Base-by-base conservation (phyloP, 2,329 filamentous ascomycete genomes). In the Penicillium digitatum region DNA sequence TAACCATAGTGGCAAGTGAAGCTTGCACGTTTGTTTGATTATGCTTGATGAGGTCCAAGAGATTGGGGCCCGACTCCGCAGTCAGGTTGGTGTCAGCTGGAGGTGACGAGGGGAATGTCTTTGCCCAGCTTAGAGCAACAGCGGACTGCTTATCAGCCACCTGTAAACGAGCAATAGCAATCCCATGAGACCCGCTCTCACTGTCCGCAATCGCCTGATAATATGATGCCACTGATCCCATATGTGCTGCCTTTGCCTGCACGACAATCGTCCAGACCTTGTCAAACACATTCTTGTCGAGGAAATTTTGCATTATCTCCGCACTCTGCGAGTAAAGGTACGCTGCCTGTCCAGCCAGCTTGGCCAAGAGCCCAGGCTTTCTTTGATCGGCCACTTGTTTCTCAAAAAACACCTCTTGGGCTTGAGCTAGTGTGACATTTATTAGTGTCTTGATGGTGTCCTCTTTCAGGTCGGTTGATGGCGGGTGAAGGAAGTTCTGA, bases 401-500 rank as follows among this genome's bases (percentile, higher is more conserved):
- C 76, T 99, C 95, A 29, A 99, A 79, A 65, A 99, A 99, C 3
- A 97, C 90, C 72, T 99, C 94, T 72, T 99, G 95, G 4, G 89
- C 93, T 74, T 99, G 94, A 1, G 93, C 95, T 52, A 99, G 83
- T 82, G 90, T 97, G 56, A 99, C 85, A 48, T 87, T 84, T 69
- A 99, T 97, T 62, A 99, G 76, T 0, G 90, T 91, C 77, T 96
- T 96, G 67, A 99, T 90, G 0, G 94, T 99, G 48, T 99, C 93
- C 57, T 94, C 81, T 72, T 92, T 97, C 45, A 99, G 77, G 69
- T 99, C 94, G n/a, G 90, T 92, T 9, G 92, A 96, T 0, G 95
- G 94, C 1, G 94, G 94, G 68, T 99, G 94, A 34, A 99, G 79
- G 72, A 99, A 99, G 77, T 99, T 99, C 76, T 99, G 94, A 75